Percentiles rank a stretch among this genome's conserved stretches.
phyloP scores from a whole-genome alignment of 305 asterid genomes.

The Rubia occidens region DNA sequence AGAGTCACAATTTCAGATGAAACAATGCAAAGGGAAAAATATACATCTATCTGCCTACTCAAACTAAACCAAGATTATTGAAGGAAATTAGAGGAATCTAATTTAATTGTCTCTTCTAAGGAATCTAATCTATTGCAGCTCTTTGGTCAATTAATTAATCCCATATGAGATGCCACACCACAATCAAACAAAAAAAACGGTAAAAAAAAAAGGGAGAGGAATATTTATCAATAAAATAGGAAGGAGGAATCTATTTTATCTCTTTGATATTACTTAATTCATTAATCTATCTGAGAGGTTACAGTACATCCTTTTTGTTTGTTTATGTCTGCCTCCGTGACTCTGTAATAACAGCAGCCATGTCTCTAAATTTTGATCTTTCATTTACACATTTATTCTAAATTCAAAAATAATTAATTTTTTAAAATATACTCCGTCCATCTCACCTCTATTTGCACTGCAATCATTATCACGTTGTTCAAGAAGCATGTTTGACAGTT shows the following conservation, averaged over 20 bases:
- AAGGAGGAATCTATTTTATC: not conserved
- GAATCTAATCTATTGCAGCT: not conserved
- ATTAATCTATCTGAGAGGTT: not conserved
- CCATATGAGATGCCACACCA: not conserved
- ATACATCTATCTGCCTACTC: not conserved
- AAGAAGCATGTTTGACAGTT: no score
- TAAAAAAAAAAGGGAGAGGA: not conserved
- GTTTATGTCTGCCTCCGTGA: constrained; percentile 1
- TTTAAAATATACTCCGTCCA: no score
- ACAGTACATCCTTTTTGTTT: constrained; percentile 10
- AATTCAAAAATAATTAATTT: no score
- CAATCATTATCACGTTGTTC: no score
- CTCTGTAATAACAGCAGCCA: not conserved
- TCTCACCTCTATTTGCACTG: no score
- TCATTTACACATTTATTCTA: not conserved
- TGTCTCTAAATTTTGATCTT: not conserved
- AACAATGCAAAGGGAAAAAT: not conserved
- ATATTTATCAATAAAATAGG: not conserved
- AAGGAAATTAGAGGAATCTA: not conserved
- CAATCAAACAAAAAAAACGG: not conserved
- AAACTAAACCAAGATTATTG: not conserved
- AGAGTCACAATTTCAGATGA: not conserved
- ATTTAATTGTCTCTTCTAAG: not conserved
- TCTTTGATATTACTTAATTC: not conserved
- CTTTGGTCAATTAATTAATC: not conserved